A percentile compares a stretch with the other conserved stretches of the same genome.
These are phyloP conservation scores for Mycena vulgaris DNA, from an alignment of 768 basidiomycete species.

Conservation along the genomic window DNA sequence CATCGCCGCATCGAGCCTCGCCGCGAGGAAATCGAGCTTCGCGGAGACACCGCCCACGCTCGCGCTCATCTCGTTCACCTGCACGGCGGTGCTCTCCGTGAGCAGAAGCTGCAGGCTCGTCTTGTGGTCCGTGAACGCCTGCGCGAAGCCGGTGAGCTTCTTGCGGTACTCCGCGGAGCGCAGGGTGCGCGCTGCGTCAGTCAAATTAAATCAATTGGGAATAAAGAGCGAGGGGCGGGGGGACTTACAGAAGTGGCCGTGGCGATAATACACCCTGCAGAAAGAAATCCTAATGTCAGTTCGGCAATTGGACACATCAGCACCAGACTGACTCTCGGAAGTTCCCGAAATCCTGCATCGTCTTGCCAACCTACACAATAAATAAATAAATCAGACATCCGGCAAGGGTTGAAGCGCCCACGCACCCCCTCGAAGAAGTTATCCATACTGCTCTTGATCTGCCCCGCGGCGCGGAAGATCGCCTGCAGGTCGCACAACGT, in stretches of 20 bases:
- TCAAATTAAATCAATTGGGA: no score
- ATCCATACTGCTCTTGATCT: conserved; percentile 27
- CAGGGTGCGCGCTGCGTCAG: conserved; percentile 32
- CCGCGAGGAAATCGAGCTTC: conserved; percentile 29
- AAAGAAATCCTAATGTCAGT: no score
- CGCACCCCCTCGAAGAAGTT: conserved; percentile 31
- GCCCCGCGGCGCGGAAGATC: conserved; percentile 35
- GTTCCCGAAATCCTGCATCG: conserved; percentile 40
- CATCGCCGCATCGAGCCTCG: conserved; percentile 20
- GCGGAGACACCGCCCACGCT: conserved; percentile 10
- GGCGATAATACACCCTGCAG: conserved; percentile 39
- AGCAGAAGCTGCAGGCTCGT: conserved; percentile 37
- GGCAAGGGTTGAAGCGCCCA: no score
- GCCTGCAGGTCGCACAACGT: conserved; percentile 36
- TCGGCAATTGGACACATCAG: no score
- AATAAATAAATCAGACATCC: no score
- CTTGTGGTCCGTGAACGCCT: conserved; percentile 37
- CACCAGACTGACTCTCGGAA: conserved; percentile 41
- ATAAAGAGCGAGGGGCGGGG: no score
- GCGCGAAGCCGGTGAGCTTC: conserved; percentile 37
- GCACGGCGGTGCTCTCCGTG: conserved; percentile 32
- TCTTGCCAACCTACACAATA: no score
- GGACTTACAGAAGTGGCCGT: conserved; percentile 29
- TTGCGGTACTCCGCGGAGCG: conserved; percentile 39
- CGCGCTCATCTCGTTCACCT: conserved; percentile 29